A percentile compares a stretch with the other conserved stretches of the same genome.
Conservation (phyloP, 2,329 filamentous ascomycete genomes). For the Plenodomus lindquistii region DNA sequence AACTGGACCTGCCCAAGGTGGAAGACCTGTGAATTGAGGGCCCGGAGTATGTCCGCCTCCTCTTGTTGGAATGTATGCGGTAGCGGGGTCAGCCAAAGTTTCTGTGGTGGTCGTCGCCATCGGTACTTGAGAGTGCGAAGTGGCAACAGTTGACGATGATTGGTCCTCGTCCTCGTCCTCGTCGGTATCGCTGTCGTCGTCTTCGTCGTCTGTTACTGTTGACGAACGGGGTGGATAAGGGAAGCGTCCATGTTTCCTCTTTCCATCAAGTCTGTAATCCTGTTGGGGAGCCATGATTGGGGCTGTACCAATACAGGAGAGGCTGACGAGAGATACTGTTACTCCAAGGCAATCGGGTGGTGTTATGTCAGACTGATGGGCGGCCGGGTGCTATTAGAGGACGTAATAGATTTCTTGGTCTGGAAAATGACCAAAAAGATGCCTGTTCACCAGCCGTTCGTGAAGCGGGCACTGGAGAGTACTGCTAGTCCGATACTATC, state of each 20-base stretch:
- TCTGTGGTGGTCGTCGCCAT: not conserved
- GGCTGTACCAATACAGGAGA: constrained; percentile 10
- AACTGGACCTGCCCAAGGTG: not conserved
- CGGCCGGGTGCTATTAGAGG: constrained; percentile 4
- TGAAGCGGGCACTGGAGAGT: constrained; percentile 13
- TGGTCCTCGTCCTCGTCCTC: not conserved
- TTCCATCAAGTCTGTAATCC: too few relatives aligned
- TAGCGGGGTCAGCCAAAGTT: not conserved
- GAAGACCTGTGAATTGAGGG: too few relatives aligned
- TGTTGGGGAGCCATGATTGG: constrained; percentile 19
- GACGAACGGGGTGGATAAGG: not conserved
- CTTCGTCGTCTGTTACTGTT: constrained; percentile 1
- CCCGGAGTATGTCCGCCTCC: not conserved
- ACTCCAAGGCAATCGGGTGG: constrained; percentile 8
- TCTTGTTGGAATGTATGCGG: not conserved
- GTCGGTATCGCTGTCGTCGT: not conserved
- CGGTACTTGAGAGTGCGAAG: not conserved
- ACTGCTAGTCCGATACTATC: constrained; percentile 23
- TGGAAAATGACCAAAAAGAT: constrained; percentile 1
- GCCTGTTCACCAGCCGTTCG: constrained; percentile 14
- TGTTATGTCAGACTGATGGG: constrained; percentile 17
- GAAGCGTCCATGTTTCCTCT: constrained; percentile 8
- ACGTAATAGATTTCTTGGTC: not conserved
- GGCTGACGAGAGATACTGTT: constrained; percentile 22
- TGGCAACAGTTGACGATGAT: not conserved